These are phyloP conservation scores for Flaveria trinervia DNA, from an alignment of 129 eudicot genomes.

Conservation along the genomic window DNA sequence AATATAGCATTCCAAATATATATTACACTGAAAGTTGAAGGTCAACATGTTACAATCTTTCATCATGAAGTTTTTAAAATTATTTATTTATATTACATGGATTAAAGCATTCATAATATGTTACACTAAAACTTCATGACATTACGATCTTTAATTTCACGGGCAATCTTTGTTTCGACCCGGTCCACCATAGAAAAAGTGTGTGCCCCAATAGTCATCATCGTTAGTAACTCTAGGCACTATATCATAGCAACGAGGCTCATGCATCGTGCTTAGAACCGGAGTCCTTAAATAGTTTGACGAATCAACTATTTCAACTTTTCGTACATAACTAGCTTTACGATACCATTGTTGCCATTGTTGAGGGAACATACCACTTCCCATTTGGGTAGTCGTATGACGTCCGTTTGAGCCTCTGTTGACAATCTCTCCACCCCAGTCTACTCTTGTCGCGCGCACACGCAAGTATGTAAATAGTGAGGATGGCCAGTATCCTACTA, in stretches of 20 bases:
- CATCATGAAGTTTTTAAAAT: not conserved
- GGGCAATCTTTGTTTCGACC: conserved; percentile 69
- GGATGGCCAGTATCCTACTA: conserved; percentile 81
- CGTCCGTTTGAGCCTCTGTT: conserved; percentile 63
- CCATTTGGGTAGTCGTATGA: conserved; percentile 88
- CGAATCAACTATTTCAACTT: conserved; percentile 62
- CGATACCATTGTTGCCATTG: conserved; percentile 71
- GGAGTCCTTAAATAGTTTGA: conserved; percentile 59
- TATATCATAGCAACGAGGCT: conserved; percentile 64
- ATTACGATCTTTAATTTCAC: conserved; percentile 8
- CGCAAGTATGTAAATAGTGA: conserved; percentile 54
- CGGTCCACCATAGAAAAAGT: conserved; percentile 86
- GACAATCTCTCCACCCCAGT: conserved; percentile 92
- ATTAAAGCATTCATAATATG: not conserved
- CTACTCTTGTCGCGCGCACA: conserved; percentile 59
- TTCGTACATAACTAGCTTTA: conserved; percentile 63
- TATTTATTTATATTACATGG: not conserved
- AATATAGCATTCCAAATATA: not conserved
- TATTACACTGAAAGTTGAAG: not conserved
- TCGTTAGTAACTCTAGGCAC: conserved; percentile 44
- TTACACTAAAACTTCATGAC: not conserved
- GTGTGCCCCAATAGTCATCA: conserved; percentile 65
- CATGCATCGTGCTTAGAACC: conserved; percentile 43
- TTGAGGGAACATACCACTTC: conserved; percentile 80
- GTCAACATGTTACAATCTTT: not conserved